phyloP scores from a whole-genome alignment of 164 flowering plant species.

The Euptelea pleiosperma region DNA sequence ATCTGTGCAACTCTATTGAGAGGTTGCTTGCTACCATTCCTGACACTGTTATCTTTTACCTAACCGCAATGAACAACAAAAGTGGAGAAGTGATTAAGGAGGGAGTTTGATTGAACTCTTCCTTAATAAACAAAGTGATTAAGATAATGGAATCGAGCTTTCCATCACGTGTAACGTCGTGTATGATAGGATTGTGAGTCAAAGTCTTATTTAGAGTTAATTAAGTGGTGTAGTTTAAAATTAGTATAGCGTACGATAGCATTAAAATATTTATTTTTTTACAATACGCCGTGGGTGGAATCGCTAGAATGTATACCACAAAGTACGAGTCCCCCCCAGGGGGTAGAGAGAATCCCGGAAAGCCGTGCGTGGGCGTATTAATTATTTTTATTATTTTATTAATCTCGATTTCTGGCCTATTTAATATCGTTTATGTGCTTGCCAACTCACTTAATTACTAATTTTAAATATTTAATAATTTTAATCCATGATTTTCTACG shows the following conservation, averaged over 20 bases:
- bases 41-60: too few relatives aligned
- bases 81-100: too few relatives aligned
- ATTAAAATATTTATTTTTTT: background rate
- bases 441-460: constrained; percentile 9
- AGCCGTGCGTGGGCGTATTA: constrained; percentile 53
- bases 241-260: constrained; percentile 7
- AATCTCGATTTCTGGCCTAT: constrained; percentile 11
- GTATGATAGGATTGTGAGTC: constrained; percentile 2
- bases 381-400: constrained; percentile 18
- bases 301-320: constrained; percentile 8
- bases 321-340: constrained; percentile 14
- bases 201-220: background rate
- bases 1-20: too few relatives aligned
- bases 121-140: constrained; percentile 5
- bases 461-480: background rate
- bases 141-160: too few relatives aligned
- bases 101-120: too few relatives aligned
- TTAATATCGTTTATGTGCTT: constrained; percentile 1
- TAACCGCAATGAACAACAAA: too few relatives aligned
- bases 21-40: too few relatives aligned
- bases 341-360: constrained; percentile 65
- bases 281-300: constrained; percentile 5
- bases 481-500: background rate
- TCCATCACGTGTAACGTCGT: constrained; percentile 3
- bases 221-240: background rate